phyloP scores from a whole-genome alignment of 441 rosid species.

The Mallotus repandus region DNA sequence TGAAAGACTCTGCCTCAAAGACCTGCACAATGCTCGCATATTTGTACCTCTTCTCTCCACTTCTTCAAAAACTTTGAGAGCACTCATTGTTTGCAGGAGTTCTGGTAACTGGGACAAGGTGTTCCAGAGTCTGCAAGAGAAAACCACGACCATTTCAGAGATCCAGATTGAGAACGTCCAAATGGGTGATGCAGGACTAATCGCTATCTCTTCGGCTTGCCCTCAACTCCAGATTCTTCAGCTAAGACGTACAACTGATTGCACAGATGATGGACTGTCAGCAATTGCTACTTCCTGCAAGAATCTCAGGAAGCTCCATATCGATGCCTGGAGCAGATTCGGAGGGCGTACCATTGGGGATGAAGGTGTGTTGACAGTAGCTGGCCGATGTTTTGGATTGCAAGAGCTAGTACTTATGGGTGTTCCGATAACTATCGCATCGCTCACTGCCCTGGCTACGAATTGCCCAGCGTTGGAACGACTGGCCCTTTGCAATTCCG shows the following conservation, averaged over 20 bases:
- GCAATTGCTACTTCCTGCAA: constrained; percentile 38
- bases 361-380: constrained; percentile 40
- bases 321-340: constrained; percentile 43
- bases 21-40: constrained; percentile 42
- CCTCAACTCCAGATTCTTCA: constrained; percentile 34
- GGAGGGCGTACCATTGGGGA: constrained; percentile 43
- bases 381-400: constrained; percentile 27
- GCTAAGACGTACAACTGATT: constrained; percentile 36
- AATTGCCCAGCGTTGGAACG: constrained; percentile 49
- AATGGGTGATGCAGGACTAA: constrained; percentile 39
- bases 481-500: constrained; percentile 53
- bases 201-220: constrained; percentile 36
- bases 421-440: constrained; percentile 19
- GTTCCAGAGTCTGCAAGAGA: constrained; percentile 21
- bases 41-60: constrained; percentile 33
- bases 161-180: constrained; percentile 45
- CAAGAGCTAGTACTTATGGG: constrained; percentile 51
- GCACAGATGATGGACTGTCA: constrained; percentile 38
- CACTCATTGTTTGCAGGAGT: constrained; percentile 41
- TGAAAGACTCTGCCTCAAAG: constrained; percentile 41
- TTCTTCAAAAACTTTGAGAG: constrained; percentile 23
- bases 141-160: constrained; percentile 28
- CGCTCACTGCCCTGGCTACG: constrained; percentile 39
- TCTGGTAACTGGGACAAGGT: constrained; percentile 49
- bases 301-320: constrained; percentile 37